A percentile compares a stretch with the other conserved stretches of the same genome.
phyloP scores from a whole-genome alignment of 140 eudicot species.

The Anethum foeniculum region DNA sequence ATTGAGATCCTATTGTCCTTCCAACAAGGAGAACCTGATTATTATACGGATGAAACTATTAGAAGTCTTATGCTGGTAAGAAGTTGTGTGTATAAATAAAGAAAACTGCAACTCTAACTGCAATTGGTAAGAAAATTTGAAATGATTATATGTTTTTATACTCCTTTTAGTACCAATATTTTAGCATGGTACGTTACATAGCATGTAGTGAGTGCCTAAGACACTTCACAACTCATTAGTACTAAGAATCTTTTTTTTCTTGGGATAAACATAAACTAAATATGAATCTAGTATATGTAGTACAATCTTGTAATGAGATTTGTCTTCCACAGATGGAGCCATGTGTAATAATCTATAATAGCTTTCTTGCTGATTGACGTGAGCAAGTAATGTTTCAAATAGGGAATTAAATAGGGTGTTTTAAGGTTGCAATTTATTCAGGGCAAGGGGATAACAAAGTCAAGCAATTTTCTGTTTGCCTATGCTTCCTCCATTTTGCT shows the following conservation, averaged over 20 bases:
- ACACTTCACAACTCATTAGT: background rate
- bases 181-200: too few relatives aligned
- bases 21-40: conserved; percentile 39
- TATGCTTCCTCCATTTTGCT: too few relatives aligned
- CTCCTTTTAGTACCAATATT: too few relatives aligned
- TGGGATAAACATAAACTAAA: background rate
- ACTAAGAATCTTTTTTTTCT: background rate
- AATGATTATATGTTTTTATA: background rate
- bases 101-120: background rate
- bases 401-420: too few relatives aligned
- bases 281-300: background rate
- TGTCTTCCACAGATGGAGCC: background rate
- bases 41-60: conserved; percentile 37
- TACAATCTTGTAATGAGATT: background rate
- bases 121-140: background rate
- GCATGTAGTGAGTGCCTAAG: too few relatives aligned
- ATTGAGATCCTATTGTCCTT: conserved; percentile 35
- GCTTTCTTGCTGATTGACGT: background rate
- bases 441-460: too few relatives aligned
- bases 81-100: background rate
- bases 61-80: conserved; percentile 45
- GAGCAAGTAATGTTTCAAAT: background rate
- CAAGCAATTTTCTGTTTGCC: too few relatives aligned
- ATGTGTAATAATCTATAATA: background rate
- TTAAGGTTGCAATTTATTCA: too few relatives aligned